These are phyloP conservation scores for Chalciporus sphaerocephalus DNA, from an alignment of 768 basidiomycete species.

Conservation along the genomic window DNA sequence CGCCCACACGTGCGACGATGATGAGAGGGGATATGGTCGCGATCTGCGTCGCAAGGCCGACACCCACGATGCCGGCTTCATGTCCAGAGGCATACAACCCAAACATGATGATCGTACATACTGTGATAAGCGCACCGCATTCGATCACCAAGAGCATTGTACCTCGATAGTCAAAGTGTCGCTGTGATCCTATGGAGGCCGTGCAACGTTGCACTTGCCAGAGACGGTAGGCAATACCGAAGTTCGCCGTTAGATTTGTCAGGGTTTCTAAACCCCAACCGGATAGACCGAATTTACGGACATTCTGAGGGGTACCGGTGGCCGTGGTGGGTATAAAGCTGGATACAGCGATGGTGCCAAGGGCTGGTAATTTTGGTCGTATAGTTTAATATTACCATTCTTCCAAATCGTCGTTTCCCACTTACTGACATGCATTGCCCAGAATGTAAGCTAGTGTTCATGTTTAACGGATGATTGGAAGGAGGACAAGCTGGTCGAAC, in stretches of 20 bases:
- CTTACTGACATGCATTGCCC: constrained; percentile 18
- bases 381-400: neutral
- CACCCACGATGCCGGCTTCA: constrained; percentile 10
- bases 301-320: neutral
- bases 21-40: constrained; percentile 18
- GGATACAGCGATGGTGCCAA: constrained; percentile 15
- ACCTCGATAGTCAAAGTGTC: constrained; percentile 8
- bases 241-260: constrained; percentile 15
- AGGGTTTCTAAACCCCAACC: constrained; percentile 19
- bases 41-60: constrained; percentile 18
- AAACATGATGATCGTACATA: constrained; percentile 18
- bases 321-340: constrained; percentile 13
- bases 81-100: constrained; percentile 11
- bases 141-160: constrained; percentile 18
- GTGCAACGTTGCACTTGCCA: constrained; percentile 5
- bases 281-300: constrained; percentile 10
- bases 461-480: neutral
- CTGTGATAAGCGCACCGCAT: constrained; percentile 20
- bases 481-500: neutral
- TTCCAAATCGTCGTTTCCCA: neutral
- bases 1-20: constrained; percentile 16
- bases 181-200: constrained; percentile 3
- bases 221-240: constrained; percentile 19
- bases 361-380: constrained; percentile 3
- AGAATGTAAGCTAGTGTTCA: constrained; percentile 10